Evolutionary conservation across 2,329 filamentous ascomycete species (phyloP).

Genomic region (Beauveria sp.): DNA sequence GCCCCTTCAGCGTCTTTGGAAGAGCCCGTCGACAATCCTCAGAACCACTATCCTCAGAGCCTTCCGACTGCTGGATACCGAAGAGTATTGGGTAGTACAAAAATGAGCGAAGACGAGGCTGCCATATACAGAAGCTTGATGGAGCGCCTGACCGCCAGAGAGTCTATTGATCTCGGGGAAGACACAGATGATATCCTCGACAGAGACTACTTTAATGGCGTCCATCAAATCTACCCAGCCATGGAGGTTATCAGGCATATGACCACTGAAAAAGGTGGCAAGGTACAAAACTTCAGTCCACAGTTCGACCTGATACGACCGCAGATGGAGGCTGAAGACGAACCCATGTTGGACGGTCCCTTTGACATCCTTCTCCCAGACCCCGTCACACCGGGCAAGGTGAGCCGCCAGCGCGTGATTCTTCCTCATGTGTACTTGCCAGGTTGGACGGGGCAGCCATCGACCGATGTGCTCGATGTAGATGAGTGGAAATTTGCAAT

Average conservation of each 20-base stretch:
- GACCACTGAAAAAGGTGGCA: not conserved
- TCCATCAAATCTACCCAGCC: not conserved
- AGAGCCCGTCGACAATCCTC: no score
- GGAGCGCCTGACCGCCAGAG: not conserved
- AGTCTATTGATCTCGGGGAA: not conserved
- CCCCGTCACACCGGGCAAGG: not conserved
- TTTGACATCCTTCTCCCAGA: not conserved
- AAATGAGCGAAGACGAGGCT: not conserved
- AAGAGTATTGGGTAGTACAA: no score
- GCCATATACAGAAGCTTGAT: not conserved
- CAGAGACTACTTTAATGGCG: not conserved
- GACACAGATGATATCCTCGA: not conserved
- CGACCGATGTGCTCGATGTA: not conserved
- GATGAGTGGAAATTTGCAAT: not conserved
- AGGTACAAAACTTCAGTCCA: not conserved
- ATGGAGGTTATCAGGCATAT: not conserved
- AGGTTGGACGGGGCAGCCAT: not conserved
- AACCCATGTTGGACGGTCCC: not conserved
- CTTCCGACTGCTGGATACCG: not conserved
- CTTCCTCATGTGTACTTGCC: not conserved
- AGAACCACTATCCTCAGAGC: no score
- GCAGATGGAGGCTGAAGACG: rapidly evolving
- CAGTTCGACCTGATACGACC: not conserved
- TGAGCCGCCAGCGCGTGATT: not conserved
- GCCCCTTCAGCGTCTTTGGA: no score